A percentile compares a stretch with the other conserved stretches of the same genome.
Evolutionary conservation across 2,329 filamentous ascomycete species (phyloP).

Genomic region (Phoma sp.): DNA sequence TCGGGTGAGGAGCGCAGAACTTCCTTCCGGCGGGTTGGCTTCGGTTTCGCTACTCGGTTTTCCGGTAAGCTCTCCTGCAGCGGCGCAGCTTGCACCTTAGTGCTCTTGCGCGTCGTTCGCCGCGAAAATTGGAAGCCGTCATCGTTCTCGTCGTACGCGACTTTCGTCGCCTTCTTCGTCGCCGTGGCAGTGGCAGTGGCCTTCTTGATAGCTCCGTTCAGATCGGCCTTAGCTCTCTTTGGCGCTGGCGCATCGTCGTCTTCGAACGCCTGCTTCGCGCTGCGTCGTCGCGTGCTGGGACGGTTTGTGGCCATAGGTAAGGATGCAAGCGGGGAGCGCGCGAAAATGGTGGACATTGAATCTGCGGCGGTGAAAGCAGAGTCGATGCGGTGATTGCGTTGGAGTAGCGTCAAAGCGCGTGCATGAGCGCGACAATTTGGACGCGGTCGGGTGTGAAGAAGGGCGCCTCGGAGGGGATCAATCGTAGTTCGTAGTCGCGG

Average conservation of each 20-base stretch:
- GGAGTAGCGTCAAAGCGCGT: conserved; percentile 39
- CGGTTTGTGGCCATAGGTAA: conserved; percentile 57
- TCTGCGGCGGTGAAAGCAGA: conserved; percentile 34
- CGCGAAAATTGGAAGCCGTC: conserved; percentile 58
- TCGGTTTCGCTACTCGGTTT: conserved; percentile 24
- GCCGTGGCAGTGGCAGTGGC: conserved; percentile 41
- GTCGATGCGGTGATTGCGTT: conserved; percentile 25
- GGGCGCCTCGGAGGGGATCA: conserved; percentile 14
- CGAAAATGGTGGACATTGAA: conserved; percentile 46
- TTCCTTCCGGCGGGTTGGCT: conserved; percentile 25
- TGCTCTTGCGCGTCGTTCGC: conserved; percentile 42
- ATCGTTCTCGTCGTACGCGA: conserved; percentile 55
- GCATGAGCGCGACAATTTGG: conserved; percentile 40
- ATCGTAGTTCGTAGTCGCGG: conserved; percentile 14
- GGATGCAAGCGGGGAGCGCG: conserved; percentile 51
- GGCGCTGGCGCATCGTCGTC: conserved; percentile 52
- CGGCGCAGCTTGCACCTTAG: conserved; percentile 42
- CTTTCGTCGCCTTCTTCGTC: conserved; percentile 47
- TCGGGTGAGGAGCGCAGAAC: conserved; percentile 12
- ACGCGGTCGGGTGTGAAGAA: conserved; percentile 1
- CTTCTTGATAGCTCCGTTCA: conserved; percentile 47
- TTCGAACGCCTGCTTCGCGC: conserved; percentile 53
- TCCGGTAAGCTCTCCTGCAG: conserved; percentile 40
- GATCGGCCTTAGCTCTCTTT: conserved; percentile 52
- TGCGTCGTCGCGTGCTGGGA: conserved; percentile 53